Percentiles rank a stretch among this genome's conserved stretches.
Conservation (phyloP, 2,329 filamentous ascomycete species). For the Aspergillus sp. region DNA sequence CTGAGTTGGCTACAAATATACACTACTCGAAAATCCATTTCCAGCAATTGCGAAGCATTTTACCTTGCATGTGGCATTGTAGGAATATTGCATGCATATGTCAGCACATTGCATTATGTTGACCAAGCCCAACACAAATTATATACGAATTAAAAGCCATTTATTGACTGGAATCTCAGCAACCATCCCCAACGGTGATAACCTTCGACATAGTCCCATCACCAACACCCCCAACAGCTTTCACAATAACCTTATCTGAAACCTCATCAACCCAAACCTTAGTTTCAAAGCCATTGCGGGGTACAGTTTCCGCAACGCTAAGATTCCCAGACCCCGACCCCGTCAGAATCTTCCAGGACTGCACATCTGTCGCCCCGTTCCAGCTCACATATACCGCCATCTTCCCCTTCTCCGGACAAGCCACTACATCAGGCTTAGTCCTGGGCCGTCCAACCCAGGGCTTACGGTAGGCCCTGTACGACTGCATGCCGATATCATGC, state of each 20-base stretch:
- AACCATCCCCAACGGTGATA: conserved; percentile 9
- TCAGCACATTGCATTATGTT: too few species aligned
- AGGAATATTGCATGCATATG: too few species aligned
- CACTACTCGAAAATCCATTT: too few species aligned
- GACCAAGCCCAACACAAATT: too few species aligned
- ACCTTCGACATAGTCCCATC: conserved; percentile 11
- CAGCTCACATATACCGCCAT: conserved; percentile 32
- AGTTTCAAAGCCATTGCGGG: conserved; percentile 8
- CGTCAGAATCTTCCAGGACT: conserved; percentile 14
- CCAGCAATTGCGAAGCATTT: too few species aligned
- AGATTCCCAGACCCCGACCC: background rate
- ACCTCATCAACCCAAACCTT: background rate
- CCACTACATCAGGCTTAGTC: conserved; percentile 12
- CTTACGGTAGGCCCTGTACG: conserved; percentile 24
- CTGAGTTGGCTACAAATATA: too few species aligned
- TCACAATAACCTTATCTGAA: conserved; percentile 7
- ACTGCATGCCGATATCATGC: conserved; percentile 16
- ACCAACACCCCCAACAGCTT: conserved; percentile 15
- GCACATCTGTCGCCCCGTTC: conserved; percentile 33
- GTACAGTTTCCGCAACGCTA: background rate
- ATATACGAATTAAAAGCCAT: too few species aligned
- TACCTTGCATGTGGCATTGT: too few species aligned
- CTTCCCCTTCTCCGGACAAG: conserved; percentile 8
- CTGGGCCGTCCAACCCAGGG: conserved; percentile 15
- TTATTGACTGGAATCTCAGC: conserved; percentile 1